Percentiles rank a stretch among this genome's conserved stretches.
These are phyloP conservation scores for Diutina catenulata DNA, from an alignment of 1,139 yeast species.

Conservation along the genomic window DNA sequence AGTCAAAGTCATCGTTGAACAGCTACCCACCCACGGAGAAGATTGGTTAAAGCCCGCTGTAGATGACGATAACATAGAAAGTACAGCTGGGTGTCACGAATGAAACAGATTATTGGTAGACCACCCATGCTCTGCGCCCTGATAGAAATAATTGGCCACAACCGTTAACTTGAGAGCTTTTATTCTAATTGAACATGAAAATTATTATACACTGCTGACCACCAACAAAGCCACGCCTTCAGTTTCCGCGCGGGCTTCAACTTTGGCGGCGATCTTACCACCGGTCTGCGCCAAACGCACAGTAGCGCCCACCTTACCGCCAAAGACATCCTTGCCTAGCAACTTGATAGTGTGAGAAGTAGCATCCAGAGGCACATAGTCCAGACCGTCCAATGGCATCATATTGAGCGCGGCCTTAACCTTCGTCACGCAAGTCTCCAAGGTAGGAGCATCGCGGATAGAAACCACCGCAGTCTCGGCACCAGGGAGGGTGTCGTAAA, in stretches of 20 bases:
- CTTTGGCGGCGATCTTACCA: slow-evolving; percentile 65
- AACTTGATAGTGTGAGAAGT: slow-evolving; percentile 66
- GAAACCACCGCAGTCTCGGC: slow-evolving; percentile 25
- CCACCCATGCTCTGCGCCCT: too few species aligned
- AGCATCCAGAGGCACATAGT: slow-evolving; percentile 48
- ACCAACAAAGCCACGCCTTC: slow-evolving; percentile 15
- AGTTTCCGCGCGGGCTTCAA: slow-evolving; percentile 57
- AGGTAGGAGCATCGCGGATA: slow-evolving; percentile 21
- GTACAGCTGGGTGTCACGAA: too few species aligned
- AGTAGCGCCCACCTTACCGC: slow-evolving; percentile 57
- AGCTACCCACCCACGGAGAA: too few species aligned
- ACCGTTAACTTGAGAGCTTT: too few species aligned
- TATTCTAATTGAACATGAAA: too few species aligned
- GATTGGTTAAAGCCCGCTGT: too few species aligned
- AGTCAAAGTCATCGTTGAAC: too few species aligned
- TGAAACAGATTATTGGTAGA: too few species aligned
- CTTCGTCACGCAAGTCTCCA: slow-evolving; percentile 27
- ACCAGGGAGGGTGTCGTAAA: slow-evolving; percentile 57
- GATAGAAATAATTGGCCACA: too few species aligned
- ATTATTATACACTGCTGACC: slow-evolving; percentile 6
- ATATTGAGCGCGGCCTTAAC: slow-evolving; percentile 56
- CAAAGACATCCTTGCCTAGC: slow-evolving; percentile 71
- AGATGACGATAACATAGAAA: too few species aligned
- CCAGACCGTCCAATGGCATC: slow-evolving; percentile 76
- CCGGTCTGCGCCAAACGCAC: slow-evolving; percentile 65